These are phyloP conservation scores for Eremochloa ophiuroides DNA, from an alignment of 176 grass and related monocot genomes.

Conservation along the genomic window DNA sequence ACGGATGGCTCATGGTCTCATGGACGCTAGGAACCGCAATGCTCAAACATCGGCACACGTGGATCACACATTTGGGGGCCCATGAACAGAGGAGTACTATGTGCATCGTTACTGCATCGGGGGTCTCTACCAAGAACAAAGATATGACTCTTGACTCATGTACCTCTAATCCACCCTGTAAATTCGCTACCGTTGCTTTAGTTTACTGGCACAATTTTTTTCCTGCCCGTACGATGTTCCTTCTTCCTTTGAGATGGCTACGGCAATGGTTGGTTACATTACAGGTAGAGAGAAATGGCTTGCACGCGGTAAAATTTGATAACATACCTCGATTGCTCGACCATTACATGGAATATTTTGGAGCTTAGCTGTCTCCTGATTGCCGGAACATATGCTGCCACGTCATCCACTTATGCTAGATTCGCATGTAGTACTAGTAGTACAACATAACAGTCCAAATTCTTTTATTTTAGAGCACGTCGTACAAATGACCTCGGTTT, in stretches of 20 bases:
- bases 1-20: not conserved
- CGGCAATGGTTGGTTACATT: not conserved
- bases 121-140: not conserved
- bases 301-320: not conserved
- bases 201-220: not conserved
- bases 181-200: not conserved
- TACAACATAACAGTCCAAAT: not conserved
- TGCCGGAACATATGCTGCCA: constrained; percentile 4
- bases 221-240: not conserved
- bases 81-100: not conserved
- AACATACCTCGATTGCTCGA: not conserved
- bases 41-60: not conserved
- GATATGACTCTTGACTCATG: not conserved
- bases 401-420: not conserved
- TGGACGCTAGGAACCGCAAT: not conserved
- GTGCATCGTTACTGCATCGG: not conserved
- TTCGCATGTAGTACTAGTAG: not conserved
- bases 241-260: not conserved
- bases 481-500: too few relatives aligned
- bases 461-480: not conserved
- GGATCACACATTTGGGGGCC: not conserved
- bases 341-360: not conserved
- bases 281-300: not conserved
- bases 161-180: not conserved
- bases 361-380: not conserved